phyloP scores from a whole-genome alignment of 2,329 filamentous ascomycete genomes.

The Shiraia sp. region DNA sequence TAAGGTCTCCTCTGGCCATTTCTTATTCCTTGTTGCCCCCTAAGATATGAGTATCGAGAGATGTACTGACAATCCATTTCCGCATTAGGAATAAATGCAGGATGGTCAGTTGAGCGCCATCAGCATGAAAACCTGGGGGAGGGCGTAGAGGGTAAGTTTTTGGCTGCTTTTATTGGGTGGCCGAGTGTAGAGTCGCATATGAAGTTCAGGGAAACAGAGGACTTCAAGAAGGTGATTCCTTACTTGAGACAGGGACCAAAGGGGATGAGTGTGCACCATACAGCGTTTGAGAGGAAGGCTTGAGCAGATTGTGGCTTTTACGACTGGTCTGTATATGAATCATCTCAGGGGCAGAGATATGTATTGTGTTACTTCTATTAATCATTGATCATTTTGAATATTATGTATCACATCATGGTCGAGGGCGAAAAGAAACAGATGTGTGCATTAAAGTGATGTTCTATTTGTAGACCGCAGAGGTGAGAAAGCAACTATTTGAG shows the following conservation, averaged over 20 bases:
- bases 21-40: too few species aligned
- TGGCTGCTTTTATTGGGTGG: conserved; percentile 57
- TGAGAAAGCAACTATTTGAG: too few species aligned
- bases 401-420: too few species aligned
- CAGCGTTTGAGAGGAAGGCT: conserved; percentile 19
- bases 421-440: too few species aligned
- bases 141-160: conserved; percentile 42
- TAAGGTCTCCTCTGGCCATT: too few species aligned
- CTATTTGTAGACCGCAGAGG: too few species aligned
- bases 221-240: conserved; percentile 49
- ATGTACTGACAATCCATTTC: too few species aligned
- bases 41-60: neutral
- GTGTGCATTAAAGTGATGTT: too few species aligned
- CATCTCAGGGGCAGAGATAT: too few species aligned
- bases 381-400: too few species aligned
- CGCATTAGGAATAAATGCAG: conserved; percentile 27
- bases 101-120: conserved; percentile 43
- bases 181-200: conserved; percentile 55
- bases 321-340: too few species aligned
- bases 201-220: conserved; percentile 50
- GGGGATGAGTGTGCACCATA: conserved; percentile 48
- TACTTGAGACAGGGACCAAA: conserved; percentile 49
- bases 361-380: too few species aligned
- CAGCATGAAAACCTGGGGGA: conserved; percentile 19
- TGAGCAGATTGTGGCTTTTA: neutral